Base-by-base conservation (phyloP, 768 basidiomycete species). In the Trametes maxima region DNA sequence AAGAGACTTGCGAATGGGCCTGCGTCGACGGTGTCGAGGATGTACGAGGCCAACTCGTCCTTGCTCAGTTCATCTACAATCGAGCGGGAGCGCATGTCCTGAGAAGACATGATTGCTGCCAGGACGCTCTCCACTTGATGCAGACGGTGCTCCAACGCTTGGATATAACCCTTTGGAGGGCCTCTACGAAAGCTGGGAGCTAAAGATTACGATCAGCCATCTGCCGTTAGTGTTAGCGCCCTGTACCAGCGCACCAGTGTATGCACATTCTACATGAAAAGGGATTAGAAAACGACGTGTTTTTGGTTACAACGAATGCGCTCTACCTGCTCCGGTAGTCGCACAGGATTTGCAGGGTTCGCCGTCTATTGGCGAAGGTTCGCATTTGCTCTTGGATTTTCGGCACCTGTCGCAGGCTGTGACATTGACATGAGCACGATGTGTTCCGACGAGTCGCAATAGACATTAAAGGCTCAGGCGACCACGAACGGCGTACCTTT, bases 101-200 rank as follows among this genome's bases (percentile, higher is more conserved):
- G 80, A 57, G 88, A 91, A 63, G 89, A 83, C 51, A 95, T 79
- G 51, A 95, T 80, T 5, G 89, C 87, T 22, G 92, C 94, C 2
- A 95, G 79, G 16, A 95, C 76, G 12, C 93, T 90, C 74, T 95
- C 94, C 66, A 95, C 89, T 71, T 94, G 90, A 67, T 95, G 94
- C 84, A 93, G 88, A 65, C 93, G 77, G 59, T 91, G 89, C 74
- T 95, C 94, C 53, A 95, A 90, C 36, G 93, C 93, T 70, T 94
- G 89, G 53, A 95, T 94, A 72, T 95, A 95, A 21, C 94, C 94
- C 69, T 92, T 92, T 4, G 91, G 90, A n/a, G 90, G 90, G 10
- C 92, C 93, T 14, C 92, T 86, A 68, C 89, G 88, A 69, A 88
- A 88, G 68, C 85, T 89, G 0, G 89, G 89, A 36, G 87, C 90